Conservation (phyloP, 192 early-diverging fungal species). For the Jimgerdemannia lactiflua region DNA sequence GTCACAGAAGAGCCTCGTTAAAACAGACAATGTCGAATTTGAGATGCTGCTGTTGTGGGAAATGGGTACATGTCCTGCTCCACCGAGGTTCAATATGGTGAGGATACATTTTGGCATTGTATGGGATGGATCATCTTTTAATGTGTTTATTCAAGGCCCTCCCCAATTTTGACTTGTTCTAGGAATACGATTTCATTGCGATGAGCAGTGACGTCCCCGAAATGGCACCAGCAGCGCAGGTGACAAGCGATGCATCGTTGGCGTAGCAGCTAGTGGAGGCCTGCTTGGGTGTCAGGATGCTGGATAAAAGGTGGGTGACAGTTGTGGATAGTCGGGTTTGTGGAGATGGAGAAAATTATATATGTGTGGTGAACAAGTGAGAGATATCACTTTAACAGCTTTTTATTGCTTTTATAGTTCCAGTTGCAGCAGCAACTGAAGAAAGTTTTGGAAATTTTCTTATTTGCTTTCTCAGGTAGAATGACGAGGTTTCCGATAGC, state of each 20-base stretch:
- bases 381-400: neutral
- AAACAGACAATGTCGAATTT: neutral
- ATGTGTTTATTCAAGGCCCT: neutral
- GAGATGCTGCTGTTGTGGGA: neutral
- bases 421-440: neutral
- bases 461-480: neutral
- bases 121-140: too few relatives aligned
- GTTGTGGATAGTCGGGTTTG: neutral
- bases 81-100: neutral
- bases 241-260: neutral
- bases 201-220: neutral
- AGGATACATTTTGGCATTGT: neutral
- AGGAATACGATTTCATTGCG: too few relatives aligned
- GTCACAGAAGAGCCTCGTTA: neutral
- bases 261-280: neutral
- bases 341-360: neutral
- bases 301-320: neutral
- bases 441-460: neutral
- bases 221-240: neutral
- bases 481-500: neutral
- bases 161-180: too few relatives aligned
- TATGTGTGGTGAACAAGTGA: too few relatives aligned
- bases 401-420: neutral
- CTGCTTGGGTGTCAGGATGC: neutral
- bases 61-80: neutral